These are phyloP conservation scores for Paecilomyces dactylethromorphus DNA, from an alignment of 2,329 filamentous ascomycete species.

Conservation along the genomic window DNA sequence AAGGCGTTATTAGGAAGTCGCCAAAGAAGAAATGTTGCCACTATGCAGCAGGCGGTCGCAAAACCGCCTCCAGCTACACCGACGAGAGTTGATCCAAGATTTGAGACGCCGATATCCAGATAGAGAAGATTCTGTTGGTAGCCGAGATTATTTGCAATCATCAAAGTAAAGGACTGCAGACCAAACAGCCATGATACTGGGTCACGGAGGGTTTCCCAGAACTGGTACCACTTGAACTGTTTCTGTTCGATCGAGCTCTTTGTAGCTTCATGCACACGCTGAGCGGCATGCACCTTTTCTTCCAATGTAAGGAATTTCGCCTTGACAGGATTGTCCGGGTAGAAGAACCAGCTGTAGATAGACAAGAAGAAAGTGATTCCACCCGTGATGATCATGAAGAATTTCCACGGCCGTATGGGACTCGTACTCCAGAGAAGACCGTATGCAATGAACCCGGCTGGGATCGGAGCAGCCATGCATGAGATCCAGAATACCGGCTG, in stretches of 20 bases:
- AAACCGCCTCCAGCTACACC: slow-evolving; percentile 32
- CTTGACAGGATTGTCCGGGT: slow-evolving; percentile 10
- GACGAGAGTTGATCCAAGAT: slow-evolving; percentile 35
- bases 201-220: slow-evolving; percentile 8
- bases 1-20: slow-evolving; percentile 26
- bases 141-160: slow-evolving; percentile 33
- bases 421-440: slow-evolving; percentile 31
- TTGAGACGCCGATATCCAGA: slow-evolving; percentile 27
- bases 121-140: slow-evolving; percentile 37
- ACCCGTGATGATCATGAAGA: slow-evolving; percentile 35
- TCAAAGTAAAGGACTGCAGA: slow-evolving; percentile 10
- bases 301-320: slow-evolving; percentile 8
- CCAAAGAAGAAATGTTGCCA: slow-evolving; percentile 23
- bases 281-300: slow-evolving; percentile 10
- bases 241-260: slow-evolving; percentile 14
- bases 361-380: slow-evolving; percentile 26
- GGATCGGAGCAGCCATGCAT: slow-evolving; percentile 22
- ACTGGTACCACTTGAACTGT: slow-evolving; percentile 11
- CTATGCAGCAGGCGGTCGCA: slow-evolving; percentile 24
- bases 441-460: slow-evolving; percentile 34
- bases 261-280: slow-evolving; percentile 9
- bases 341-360: slow-evolving; percentile 10
- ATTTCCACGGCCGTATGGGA: slow-evolving; percentile 23
- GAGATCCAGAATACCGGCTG: slow-evolving; percentile 46
- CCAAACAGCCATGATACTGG: slow-evolving; percentile 28